Evolutionary conservation across 352 stramenopile genomes (phyloP).

Genomic region (Globisporangium alternatum): DNA sequence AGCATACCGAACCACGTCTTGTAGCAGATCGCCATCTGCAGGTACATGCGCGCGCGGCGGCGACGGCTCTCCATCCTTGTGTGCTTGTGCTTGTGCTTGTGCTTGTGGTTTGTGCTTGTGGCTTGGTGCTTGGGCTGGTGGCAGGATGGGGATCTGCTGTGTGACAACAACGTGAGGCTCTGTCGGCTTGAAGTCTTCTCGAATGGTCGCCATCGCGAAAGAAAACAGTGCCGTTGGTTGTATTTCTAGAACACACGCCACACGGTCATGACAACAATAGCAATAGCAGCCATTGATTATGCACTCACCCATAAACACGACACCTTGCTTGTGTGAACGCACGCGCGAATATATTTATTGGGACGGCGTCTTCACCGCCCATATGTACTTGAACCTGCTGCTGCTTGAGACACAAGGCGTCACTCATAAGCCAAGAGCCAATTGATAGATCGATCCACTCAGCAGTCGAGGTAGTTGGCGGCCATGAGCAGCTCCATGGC

Average conservation of each 20-base stretch:
- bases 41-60: constrained; percentile 37
- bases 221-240: background rate
- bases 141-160: background rate
- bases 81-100: background rate
- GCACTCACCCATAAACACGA: background rate
- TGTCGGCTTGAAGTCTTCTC: background rate
- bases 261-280: background rate
- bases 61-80: constrained; percentile 27
- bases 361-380: background rate
- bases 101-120: background rate
- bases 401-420: background rate
- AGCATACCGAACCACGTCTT: constrained; percentile 49
- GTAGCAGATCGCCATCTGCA: constrained; percentile 62
- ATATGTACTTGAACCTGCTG: background rate
- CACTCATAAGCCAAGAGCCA: no score
- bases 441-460: constrained; percentile 15
- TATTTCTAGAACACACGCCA: constrained; percentile 9
- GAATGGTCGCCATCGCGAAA: constrained; percentile 5
- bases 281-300: background rate
- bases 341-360: constrained; percentile 3
- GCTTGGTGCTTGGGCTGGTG: background rate
- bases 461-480: constrained; percentile 97
- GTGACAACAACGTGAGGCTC: no score
- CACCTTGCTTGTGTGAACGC: background rate
- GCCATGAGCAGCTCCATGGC: constrained; percentile 97